Conservation (phyloP, 129 eudicot genomes). For the Helianthus annuus region DNA sequence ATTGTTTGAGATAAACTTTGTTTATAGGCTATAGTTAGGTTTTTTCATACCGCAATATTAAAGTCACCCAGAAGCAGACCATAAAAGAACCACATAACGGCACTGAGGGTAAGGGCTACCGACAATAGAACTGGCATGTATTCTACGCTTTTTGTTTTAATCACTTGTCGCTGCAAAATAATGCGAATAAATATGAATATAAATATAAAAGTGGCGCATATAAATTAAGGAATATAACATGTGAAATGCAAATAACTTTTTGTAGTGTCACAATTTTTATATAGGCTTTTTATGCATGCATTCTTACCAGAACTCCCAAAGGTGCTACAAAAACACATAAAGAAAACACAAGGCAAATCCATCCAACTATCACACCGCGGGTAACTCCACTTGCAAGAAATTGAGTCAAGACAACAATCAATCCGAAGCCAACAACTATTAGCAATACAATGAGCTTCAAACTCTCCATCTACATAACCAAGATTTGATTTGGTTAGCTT, state of each 20-base stretch:
- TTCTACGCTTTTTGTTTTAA: slow-evolving; percentile 6
- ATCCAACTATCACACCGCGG: slow-evolving; percentile 38
- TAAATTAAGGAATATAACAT: not conserved
- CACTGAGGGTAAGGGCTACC: not conserved
- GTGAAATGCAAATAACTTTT: not conserved
- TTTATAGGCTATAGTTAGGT: not conserved
- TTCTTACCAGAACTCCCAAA: slow-evolving; percentile 62
- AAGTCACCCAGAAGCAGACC: slow-evolving; percentile 1
- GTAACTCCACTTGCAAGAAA: slow-evolving; percentile 37
- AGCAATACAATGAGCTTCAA: slow-evolving; percentile 45
- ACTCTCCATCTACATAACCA: slow-evolving; percentile 42
- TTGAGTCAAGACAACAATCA: slow-evolving; percentile 43
- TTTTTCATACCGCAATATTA: not conserved
- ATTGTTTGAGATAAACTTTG: too few species aligned
- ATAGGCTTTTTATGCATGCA: not conserved
- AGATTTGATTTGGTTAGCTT: not conserved
- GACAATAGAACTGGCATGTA: slow-evolving; percentile 9
- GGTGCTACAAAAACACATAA: slow-evolving; percentile 69
- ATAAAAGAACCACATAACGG: slow-evolving; percentile 14
- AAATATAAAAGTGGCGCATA: not conserved
- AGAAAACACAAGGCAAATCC: slow-evolving; percentile 74
- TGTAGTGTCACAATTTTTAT: not conserved
- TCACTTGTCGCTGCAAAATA: slow-evolving; percentile 10
- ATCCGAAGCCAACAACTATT: slow-evolving; percentile 49
- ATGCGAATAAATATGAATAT: not conserved